Evolutionary conservation across 805 yeast genomes (phyloP), one percentile per base, ranked within the genome.

Genomic region (Starmerella asiatica): DNA sequence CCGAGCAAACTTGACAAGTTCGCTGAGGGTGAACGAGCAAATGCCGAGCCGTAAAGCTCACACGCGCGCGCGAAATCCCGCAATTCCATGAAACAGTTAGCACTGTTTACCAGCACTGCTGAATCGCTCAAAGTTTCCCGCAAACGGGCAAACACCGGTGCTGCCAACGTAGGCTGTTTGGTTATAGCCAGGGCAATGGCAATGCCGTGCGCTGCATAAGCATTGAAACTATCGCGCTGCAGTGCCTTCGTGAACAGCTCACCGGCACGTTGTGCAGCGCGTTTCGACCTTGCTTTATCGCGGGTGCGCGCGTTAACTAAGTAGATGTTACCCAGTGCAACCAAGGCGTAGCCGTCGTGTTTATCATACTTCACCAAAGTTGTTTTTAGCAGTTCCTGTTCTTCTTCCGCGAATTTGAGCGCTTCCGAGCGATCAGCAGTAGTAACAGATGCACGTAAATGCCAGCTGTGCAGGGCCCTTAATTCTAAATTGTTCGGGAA

Each of bases 161-260:
- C 67, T 0, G 97, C 94, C 45, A 76, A 68, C 20, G 73, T 75
- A 26, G 73, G 62, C 19, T 56, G 56, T 50, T 81, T 76, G 53
- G 76, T 78, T 53, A 88, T 96, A 9, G 93, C 93, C 58, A 84
- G 80, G 4, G 85, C 75, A 40, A 91, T 84, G 1, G 96, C 97
- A 46, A 91, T 69, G 40, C 99, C 99, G 60, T 91, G 98, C 1
- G 98, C 97, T 4, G 98, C 99, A 63, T 78, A 91, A 1, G 86
- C 88, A 56, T 88, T 83, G 49, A 70, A 67, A 2, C 86, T 74
- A 61, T 91, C 97, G 21, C 85, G 61, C 37, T 80, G 76, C 39
- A 91, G 63, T 1, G 84, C 95, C 61, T 91, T 91, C 53, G 84
- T 81, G 58, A 75, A 88, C 43, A 91, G 66, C 60, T 88, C 96